Evolutionary conservation across 495 filamentous ascomycete species (phyloP).

Genomic region (Daldinia childiae): DNA sequence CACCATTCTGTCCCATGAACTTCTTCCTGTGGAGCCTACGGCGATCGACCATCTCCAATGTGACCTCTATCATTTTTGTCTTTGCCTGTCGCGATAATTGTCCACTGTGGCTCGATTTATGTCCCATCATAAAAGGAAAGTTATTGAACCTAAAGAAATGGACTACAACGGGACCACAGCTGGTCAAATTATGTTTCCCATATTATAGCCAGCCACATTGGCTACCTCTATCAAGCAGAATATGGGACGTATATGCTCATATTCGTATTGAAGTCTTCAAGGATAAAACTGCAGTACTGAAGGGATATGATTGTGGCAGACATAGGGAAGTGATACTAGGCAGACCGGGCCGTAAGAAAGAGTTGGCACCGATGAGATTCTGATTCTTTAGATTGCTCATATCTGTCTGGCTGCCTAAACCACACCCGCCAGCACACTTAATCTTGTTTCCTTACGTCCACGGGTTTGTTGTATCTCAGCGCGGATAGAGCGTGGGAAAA

Average conservation of each 20-base stretch:
- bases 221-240: constrained; percentile 1
- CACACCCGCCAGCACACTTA: neutral
- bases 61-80: constrained; percentile 17
- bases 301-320: neutral
- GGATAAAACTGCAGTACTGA: neutral
- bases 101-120: neutral
- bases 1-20: constrained; percentile 3
- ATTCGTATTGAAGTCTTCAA: neutral
- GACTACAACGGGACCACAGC: constrained; percentile 9
- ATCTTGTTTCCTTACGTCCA: neutral
- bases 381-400: neutral
- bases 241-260: neutral
- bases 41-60: constrained; percentile 31
- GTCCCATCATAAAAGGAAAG: neutral
- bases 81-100: constrained; percentile 10
- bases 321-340: neutral
- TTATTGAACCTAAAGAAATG: neutral
- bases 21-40: constrained; percentile 40
- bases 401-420: neutral
- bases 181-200: constrained; percentile 11
- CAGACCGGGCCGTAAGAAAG: neutral
- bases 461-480: neutral
- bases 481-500: neutral
- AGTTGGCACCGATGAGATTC: neutral
- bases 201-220: constrained; percentile 7